Conservation (phyloP, 129 eudicot species). For the Deinandra increscens region DNA sequence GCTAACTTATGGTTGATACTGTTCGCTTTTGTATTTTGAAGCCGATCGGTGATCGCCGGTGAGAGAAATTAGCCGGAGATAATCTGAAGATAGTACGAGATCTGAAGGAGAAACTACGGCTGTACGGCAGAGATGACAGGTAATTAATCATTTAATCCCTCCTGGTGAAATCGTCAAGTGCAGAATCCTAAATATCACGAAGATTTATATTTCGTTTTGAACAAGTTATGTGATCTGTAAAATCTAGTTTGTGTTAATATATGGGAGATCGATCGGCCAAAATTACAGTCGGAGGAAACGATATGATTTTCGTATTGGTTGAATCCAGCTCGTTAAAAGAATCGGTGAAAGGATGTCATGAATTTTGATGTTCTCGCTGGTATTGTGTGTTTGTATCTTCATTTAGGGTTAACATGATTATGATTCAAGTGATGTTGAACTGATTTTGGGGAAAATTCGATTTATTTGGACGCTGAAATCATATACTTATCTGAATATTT, state of each 20-base stretch:
- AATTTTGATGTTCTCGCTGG: background rate
- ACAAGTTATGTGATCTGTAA: background rate
- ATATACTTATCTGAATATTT: background rate
- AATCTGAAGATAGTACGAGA: background rate
- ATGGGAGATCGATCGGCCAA: slow-evolving; percentile 14
- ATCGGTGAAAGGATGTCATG: background rate
- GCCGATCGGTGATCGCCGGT: slow-evolving; percentile 3
- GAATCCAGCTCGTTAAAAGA: background rate
- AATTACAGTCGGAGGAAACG: background rate
- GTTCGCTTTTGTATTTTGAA: background rate
- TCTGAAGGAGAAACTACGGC: background rate
- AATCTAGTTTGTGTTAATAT: slow-evolving; percentile 10
- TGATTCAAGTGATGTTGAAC: background rate
- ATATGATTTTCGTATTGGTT: background rate
- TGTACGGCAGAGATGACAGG: slow-evolving; percentile 26
- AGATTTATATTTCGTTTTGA: background rate
- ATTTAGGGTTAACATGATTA: background rate
- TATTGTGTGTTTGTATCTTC: background rate
- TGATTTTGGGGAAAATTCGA: background rate
- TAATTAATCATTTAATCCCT: too few species aligned
- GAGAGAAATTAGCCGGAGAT: background rate
- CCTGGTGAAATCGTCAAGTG: background rate
- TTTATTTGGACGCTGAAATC: background rate
- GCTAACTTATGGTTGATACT: slow-evolving; percentile 10
- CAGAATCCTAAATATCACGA: background rate